phyloP scores from a whole-genome alignment of 768 basidiomycete species.

The Kondoa malvinella region DNA sequence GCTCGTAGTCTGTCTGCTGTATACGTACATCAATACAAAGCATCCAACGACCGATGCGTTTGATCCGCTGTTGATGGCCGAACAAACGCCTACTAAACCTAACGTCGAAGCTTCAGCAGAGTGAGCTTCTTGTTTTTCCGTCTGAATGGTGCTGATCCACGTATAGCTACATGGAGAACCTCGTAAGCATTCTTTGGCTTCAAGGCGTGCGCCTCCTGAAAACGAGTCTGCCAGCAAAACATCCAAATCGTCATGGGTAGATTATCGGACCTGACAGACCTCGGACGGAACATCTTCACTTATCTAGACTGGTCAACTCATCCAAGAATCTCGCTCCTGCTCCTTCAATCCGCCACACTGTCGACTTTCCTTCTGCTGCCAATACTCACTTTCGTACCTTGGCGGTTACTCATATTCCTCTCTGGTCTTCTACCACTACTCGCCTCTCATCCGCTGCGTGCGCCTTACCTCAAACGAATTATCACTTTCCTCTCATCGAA shows the following conservation, averaged over 20 bases:
- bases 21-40: constrained; percentile 8
- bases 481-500: background rate
- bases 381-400: constrained; percentile 17
- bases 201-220: background rate
- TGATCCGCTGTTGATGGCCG: background rate
- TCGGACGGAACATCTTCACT: constrained; percentile 21
- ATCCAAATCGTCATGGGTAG: constrained; percentile 28
- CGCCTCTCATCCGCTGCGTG: constrained; percentile 16
- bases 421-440: constrained; percentile 20
- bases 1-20: constrained; percentile 7
- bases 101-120: constrained; percentile 7
- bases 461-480: background rate
- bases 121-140: constrained; percentile 6
- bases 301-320: constrained; percentile 24
- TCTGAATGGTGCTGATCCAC: constrained; percentile 1
- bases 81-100: background rate
- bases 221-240: constrained; percentile 19
- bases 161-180: constrained; percentile 13
- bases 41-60: background rate
- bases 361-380: constrained; percentile 15
- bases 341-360: constrained; percentile 20
- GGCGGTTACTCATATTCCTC: constrained; percentile 21
- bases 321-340: constrained; percentile 16
- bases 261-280: constrained; percentile 22
- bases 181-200: background rate